Evolutionary conservation across 805 yeast species (phyloP).

Genomic region (Saccharomycopsis sp.): DNA sequence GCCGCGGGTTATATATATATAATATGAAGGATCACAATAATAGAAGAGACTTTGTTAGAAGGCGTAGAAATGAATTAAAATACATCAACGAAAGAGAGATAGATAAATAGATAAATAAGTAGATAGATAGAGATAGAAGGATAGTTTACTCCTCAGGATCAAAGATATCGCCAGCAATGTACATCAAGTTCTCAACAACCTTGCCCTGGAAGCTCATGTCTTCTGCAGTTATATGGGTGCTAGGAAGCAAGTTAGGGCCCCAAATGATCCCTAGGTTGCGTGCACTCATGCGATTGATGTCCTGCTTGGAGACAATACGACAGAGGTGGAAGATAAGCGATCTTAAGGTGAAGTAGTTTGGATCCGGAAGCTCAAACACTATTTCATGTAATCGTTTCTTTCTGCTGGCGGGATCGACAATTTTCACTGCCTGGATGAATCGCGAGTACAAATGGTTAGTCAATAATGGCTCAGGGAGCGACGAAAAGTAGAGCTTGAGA

Average conservation of each 20-base stretch:
- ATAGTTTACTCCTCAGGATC: conserved; percentile 42
- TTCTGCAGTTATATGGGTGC: conserved; percentile 58
- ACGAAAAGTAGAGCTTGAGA: conserved; percentile 74
- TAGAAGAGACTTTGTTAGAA: not conserved
- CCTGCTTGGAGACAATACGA: conserved; percentile 57
- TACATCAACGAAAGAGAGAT: not conserved
- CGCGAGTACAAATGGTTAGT: conserved; percentile 54
- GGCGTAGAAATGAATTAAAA: not conserved
- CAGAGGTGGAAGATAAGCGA: conserved; percentile 80
- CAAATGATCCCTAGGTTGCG: conserved; percentile 83
- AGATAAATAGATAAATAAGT: not conserved
- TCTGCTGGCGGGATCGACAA: conserved; percentile 53
- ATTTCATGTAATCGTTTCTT: conserved; percentile 77
- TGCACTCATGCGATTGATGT: conserved; percentile 71
- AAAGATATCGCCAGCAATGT: conserved; percentile 76
- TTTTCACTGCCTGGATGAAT: conserved; percentile 65
- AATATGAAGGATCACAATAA: not conserved
- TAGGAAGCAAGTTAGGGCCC: conserved; percentile 84
- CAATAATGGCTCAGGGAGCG: conserved; percentile 81
- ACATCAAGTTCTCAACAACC: conserved; percentile 77
- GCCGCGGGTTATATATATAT: not conserved
- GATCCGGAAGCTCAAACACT: conserved; percentile 87
- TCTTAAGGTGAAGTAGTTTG: conserved; percentile 87
- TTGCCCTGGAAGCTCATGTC: conserved; percentile 71
- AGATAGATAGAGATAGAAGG: not conserved